phyloP scores from a whole-genome alignment of 2,329 filamentous ascomycete genomes.

The Coniella vitis region DNA sequence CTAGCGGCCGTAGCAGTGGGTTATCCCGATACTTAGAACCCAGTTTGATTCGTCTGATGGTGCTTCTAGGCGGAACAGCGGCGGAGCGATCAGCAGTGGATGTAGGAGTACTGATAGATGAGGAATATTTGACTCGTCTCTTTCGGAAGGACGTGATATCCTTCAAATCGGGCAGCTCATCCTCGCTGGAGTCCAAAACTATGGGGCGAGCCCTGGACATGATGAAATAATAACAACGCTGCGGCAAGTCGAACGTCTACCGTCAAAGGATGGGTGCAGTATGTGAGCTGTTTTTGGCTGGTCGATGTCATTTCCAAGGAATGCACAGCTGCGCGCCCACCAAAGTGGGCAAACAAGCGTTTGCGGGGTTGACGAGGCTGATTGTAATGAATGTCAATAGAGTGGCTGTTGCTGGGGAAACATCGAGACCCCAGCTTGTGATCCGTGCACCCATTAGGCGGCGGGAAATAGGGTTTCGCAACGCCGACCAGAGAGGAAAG shows the following conservation, averaged over 20 bases:
- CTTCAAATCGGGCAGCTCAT: slow-evolving; percentile 36
- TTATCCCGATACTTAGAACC: slow-evolving; percentile 3
- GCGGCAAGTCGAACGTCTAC: too few species aligned
- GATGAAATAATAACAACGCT: background rate
- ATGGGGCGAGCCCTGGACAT: slow-evolving; percentile 15
- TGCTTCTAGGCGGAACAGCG: background rate
- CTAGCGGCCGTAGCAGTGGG: slow-evolving; percentile 4
- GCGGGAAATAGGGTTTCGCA: background rate
- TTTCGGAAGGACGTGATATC: slow-evolving; percentile 18
- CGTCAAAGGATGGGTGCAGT: background rate
- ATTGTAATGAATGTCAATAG: slow-evolving; percentile 7
- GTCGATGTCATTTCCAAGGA: background rate
- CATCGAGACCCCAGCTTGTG: background rate
- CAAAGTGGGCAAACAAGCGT: background rate
- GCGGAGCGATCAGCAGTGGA: background rate
- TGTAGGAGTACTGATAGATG: background rate
- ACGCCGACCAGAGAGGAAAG: too few species aligned
- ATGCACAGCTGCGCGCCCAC: background rate
- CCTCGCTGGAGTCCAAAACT: slow-evolving; percentile 23
- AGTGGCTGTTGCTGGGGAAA: slow-evolving; percentile 8
- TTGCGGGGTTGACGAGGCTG: background rate
- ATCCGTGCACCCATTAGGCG: background rate
- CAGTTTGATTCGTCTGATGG: slow-evolving; percentile 12
- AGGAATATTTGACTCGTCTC: background rate
- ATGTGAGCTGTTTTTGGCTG: background rate